A percentile compares a stretch with the other conserved stretches of the same genome.
These are phyloP conservation scores for Aspergillus japonicus DNA, from an alignment of 2,329 filamentous ascomycete genomes.

Conservation along the genomic window DNA sequence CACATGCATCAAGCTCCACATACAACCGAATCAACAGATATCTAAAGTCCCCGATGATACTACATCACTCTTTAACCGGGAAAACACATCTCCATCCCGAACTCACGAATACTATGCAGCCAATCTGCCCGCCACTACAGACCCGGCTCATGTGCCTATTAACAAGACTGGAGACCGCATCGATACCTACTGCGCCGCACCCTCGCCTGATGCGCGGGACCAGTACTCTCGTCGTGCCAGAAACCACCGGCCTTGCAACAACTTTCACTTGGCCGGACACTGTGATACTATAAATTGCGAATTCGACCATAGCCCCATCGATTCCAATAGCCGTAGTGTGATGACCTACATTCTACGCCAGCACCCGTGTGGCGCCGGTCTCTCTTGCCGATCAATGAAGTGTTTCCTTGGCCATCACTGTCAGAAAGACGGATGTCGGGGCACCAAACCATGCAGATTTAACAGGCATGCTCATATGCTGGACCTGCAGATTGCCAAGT, in stretches of 20 bases:
- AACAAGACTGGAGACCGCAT: slow-evolving; percentile 51
- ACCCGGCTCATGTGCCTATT: slow-evolving; percentile 41
- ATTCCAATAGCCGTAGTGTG: slow-evolving; percentile 39
- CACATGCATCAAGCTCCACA: slow-evolving; percentile 32
- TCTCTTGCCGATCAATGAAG: slow-evolving; percentile 42
- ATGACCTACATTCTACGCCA: slow-evolving; percentile 48
- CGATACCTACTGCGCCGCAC: slow-evolving; percentile 43
- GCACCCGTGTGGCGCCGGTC: slow-evolving; percentile 43
- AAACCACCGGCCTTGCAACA: slow-evolving; percentile 51
- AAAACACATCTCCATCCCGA: slow-evolving; percentile 6
- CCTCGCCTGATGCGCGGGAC: slow-evolving; percentile 38
- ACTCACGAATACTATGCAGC: slow-evolving; percentile 22
- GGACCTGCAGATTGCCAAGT: slow-evolving; percentile 12
- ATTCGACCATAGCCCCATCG: slow-evolving; percentile 50
- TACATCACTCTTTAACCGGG: slow-evolving; percentile 9
- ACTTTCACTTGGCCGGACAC: slow-evolving; percentile 44
- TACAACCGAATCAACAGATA: slow-evolving; percentile 27
- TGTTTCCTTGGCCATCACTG: slow-evolving; percentile 50
- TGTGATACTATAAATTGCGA: slow-evolving; percentile 41
- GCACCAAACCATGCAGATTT: slow-evolving; percentile 32
- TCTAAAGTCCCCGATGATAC: slow-evolving; percentile 20
- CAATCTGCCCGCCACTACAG: slow-evolving; percentile 18
- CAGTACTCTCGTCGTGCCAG: slow-evolving; percentile 41
- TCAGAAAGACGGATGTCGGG: slow-evolving; percentile 34
- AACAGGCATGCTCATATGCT: slow-evolving; percentile 28